Conservation (phyloP, 768 basidiomycete genomes). For the Rhizopogon salebrosus region DNA sequence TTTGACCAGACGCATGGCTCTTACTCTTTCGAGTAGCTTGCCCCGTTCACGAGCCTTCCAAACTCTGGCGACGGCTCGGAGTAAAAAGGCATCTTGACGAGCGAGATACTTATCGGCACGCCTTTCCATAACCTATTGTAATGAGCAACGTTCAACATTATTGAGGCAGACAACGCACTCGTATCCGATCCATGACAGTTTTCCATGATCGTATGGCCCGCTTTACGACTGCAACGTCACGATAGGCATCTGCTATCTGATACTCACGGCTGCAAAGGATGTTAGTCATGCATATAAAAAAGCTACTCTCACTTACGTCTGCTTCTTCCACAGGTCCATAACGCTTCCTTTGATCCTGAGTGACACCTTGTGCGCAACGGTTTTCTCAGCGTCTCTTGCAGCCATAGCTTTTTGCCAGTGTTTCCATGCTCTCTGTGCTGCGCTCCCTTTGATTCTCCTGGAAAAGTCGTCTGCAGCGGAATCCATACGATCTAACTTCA, state of each 20-base stretch:
- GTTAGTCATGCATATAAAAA: neutral
- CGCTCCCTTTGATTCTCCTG: constrained; percentile 31
- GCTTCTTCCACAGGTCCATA: constrained; percentile 53
- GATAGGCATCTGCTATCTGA: constrained; percentile 38
- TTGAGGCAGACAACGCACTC: constrained; percentile 31
- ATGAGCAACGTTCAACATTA: constrained; percentile 8
- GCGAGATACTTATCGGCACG: constrained; percentile 52
- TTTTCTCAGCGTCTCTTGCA: constrained; percentile 40
- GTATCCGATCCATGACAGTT: constrained; percentile 41
- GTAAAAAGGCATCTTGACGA: constrained; percentile 52
- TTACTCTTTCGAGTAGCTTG: constrained; percentile 49
- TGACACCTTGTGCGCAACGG: constrained; percentile 38
- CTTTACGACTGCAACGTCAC: constrained; percentile 40
- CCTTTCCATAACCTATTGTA: constrained; percentile 45
- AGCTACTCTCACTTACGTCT: constrained; percentile 37
- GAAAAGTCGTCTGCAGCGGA: constrained; percentile 45
- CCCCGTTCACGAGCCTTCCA: constrained; percentile 70
- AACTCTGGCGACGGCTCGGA: constrained; percentile 54
- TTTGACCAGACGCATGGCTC: constrained; percentile 39
- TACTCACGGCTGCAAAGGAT: constrained; percentile 35
- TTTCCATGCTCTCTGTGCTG: constrained; percentile 43
- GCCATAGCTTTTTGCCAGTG: constrained; percentile 48
- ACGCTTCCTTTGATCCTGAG: constrained; percentile 43
- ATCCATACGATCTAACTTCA: constrained; percentile 39
- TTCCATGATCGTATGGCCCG: constrained; percentile 52